These are phyloP conservation scores for Hyaloscypha finlandica DNA, from an alignment of 495 filamentous ascomycete genomes.

Conservation along the genomic window DNA sequence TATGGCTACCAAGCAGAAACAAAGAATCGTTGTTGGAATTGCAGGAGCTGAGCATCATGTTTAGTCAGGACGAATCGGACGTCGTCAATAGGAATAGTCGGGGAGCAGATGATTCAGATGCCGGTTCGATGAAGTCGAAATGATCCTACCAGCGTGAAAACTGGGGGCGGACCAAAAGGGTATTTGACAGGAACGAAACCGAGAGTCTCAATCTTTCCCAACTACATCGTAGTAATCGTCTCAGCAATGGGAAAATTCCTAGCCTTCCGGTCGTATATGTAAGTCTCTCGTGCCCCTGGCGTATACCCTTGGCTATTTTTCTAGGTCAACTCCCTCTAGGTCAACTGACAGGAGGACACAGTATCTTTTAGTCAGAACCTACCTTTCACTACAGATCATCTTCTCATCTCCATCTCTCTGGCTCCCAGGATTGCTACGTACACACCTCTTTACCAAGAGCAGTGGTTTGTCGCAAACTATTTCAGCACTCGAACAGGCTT, in stretches of 20 bases:
- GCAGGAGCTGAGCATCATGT: slow-evolving; percentile 56
- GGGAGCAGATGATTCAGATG: slow-evolving; percentile 15
- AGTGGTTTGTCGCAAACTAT: slow-evolving; percentile 53
- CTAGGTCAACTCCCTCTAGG: too few species aligned
- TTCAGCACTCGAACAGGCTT: slow-evolving; percentile 56
- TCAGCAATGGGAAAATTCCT: not conserved
- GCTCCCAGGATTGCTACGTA: slow-evolving; percentile 61
- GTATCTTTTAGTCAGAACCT: slow-evolving; percentile 64
- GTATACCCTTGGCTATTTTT: too few species aligned
- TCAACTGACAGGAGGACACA: slow-evolving; percentile 25
- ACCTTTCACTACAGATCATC: slow-evolving; percentile 62
- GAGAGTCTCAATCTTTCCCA: slow-evolving; percentile 6
- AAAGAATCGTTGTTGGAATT: slow-evolving; percentile 47
- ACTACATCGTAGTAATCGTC: not conserved
- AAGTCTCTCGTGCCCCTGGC: too few species aligned
- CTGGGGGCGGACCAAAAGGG: slow-evolving; percentile 13
- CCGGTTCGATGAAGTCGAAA: not conserved
- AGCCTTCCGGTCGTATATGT: slow-evolving; percentile 16
- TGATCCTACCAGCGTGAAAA: slow-evolving; percentile 8
- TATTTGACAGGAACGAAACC: slow-evolving; percentile 11
- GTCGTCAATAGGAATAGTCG: slow-evolving; percentile 18
- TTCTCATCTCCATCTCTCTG: slow-evolving; percentile 65
- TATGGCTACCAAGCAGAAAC: not conserved
- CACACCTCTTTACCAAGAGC: slow-evolving; percentile 59
- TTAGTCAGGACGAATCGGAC: slow-evolving; percentile 57